phyloP scores from a whole-genome alignment of 192 early-diverging fungal genomes.

The Borealophlyctis nickersoniae region DNA sequence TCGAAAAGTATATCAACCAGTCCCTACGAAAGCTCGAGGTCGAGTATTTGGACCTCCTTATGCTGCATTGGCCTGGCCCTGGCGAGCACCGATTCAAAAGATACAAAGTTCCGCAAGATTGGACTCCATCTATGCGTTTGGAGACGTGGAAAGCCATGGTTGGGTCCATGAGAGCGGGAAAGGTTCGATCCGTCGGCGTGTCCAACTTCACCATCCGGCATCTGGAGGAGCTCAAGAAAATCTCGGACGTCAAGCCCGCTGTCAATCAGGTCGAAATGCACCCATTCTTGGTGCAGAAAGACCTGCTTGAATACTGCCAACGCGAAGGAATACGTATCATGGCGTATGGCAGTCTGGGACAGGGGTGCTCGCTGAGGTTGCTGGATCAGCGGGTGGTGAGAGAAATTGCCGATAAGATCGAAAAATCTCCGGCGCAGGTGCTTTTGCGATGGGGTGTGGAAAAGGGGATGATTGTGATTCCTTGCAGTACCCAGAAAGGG shows the following conservation, averaged over 20 bases:
- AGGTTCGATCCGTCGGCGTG: slow-evolving; percentile 55
- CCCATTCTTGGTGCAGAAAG: slow-evolving; percentile 64
- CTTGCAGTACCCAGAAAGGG: slow-evolving; percentile 50
- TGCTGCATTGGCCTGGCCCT: slow-evolving; percentile 27
- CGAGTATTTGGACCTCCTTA: slow-evolving; percentile 60
- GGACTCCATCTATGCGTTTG: slow-evolving; percentile 17
- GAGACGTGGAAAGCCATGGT: slow-evolving; percentile 81
- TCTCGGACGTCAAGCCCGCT: slow-evolving; percentile 69
- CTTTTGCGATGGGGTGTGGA: slow-evolving; percentile 63
- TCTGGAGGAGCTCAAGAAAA: slow-evolving; percentile 58
- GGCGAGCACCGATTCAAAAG: slow-evolving; percentile 14
- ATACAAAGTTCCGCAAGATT: slow-evolving; percentile 12
- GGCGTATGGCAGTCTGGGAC: slow-evolving; percentile 62
- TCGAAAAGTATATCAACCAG: slow-evolving; percentile 43
- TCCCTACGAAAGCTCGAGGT: slow-evolving; percentile 51
- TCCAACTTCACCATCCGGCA: slow-evolving; percentile 59
- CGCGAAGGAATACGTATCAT: slow-evolving; percentile 68
- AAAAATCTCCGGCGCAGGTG: slow-evolving; percentile 46
- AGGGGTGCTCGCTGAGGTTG: not conserved
- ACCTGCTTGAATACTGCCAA: slow-evolving; percentile 72
- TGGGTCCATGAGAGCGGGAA: slow-evolving; percentile 63
- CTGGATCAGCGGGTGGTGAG: slow-evolving; percentile 12
- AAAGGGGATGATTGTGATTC: slow-evolving; percentile 51
- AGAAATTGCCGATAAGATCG: slow-evolving; percentile 8
- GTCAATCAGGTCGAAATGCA: slow-evolving; percentile 85